Conservation (phyloP, 2,329 filamentous ascomycete species). For the Sodiomyces alkalinus region DNA sequence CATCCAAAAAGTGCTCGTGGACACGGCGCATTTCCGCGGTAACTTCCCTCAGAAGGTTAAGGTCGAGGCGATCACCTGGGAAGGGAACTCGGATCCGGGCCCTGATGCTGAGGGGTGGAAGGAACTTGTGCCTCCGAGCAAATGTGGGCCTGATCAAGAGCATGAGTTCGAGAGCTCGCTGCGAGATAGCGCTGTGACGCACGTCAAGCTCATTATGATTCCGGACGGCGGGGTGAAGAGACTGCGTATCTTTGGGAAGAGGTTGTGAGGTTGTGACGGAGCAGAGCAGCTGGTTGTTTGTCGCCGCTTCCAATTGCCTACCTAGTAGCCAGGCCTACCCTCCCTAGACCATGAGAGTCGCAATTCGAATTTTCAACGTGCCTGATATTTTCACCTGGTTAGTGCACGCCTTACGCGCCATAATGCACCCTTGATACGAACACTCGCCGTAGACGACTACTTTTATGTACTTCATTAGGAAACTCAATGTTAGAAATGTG, state of each 20-base stretch:
- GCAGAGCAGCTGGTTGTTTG: too few relatives aligned
- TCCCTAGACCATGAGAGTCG: too few relatives aligned
- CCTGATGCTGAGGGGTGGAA: constrained; percentile 46
- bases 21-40: constrained; percentile 71
- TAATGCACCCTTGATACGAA: too few relatives aligned
- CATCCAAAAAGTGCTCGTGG: constrained; percentile 54
- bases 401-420: too few relatives aligned
- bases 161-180: constrained; percentile 46
- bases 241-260: constrained; percentile 59
- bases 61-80: constrained; percentile 46
- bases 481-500: too few relatives aligned
- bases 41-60: constrained; percentile 70
- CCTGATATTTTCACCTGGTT: too few relatives aligned
- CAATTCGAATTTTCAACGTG: too few relatives aligned
- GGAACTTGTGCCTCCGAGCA: constrained; percentile 50
- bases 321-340: too few relatives aligned
- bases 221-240: constrained; percentile 89
- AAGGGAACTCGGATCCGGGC: constrained; percentile 34
- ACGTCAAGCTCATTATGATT: constrained; percentile 83
- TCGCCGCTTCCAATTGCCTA: too few relatives aligned
- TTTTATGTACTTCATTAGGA: too few relatives aligned
- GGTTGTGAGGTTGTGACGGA: constrained; percentile 17
- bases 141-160: constrained; percentile 58
- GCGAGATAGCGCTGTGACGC: constrained; percentile 50
- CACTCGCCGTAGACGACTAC: too few relatives aligned